A percentile compares a stretch with the other conserved stretches of the same genome.
These are phyloP conservation scores for Musa acuminata DNA, from an alignment of 176 grass and related monocot genomes.

Conservation along the genomic window DNA sequence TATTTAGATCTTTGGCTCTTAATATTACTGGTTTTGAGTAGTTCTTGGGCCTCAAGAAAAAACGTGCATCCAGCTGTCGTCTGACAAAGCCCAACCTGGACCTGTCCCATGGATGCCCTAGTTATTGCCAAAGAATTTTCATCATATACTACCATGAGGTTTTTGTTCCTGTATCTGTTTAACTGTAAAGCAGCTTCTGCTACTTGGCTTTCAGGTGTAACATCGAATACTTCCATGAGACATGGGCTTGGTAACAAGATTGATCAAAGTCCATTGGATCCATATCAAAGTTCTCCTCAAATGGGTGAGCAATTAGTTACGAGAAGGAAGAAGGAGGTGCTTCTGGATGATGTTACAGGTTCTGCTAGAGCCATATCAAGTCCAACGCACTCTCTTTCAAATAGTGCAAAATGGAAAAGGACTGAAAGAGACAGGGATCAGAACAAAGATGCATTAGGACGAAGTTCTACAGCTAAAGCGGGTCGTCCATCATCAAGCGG, in stretches of 20 bases:
- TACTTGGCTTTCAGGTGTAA: constrained; percentile 13
- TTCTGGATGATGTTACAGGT: constrained; percentile 32
- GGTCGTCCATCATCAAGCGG: constrained; percentile 54
- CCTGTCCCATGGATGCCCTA: background rate
- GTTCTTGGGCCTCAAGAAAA: background rate
- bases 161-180: background rate
- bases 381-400: constrained; percentile 15
- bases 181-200: background rate
- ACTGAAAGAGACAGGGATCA: constrained; percentile 48
- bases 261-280: constrained; percentile 42
- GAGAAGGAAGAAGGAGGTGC: constrained; percentile 27
- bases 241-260: constrained; percentile 37
- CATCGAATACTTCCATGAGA: constrained; percentile 26
- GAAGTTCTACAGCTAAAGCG: constrained; percentile 43
- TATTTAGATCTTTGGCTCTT: background rate
- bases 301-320: constrained; percentile 12
- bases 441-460: constrained; percentile 45
- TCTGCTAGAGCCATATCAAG: constrained; percentile 14
- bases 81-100: background rate
- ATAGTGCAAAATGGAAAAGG: constrained; percentile 70
- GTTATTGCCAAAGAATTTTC: background rate
- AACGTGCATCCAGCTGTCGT: background rate
- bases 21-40: background rate
- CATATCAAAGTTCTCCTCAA: constrained; percentile 24
- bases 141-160: background rate